Evolutionary conservation across 1,139 yeast species (phyloP), one percentile per base, ranked within the genome.

Genomic region (Debaryomyces fabryi): DNA sequence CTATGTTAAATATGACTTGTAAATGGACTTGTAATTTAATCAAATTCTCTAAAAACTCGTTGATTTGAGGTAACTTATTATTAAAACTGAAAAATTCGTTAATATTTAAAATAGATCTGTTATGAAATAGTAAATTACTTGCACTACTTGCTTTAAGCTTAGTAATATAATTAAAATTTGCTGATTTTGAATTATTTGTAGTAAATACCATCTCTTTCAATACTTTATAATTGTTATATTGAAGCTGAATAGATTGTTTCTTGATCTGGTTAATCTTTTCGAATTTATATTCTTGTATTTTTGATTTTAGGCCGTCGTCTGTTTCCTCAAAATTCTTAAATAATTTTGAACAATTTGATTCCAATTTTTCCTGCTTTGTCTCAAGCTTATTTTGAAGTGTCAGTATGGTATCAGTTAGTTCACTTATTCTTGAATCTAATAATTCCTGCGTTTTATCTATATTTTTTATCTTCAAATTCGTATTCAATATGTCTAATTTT

Each of bases 31-130:
- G 79, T n/a, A 74, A 54, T 12, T 51, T 55, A 16, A 76, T 73
- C 38, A 74, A 49, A 50, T 72, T 68, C 53, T 76, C 81, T 27
- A 76, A 58, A 49, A 72, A 75, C 43, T 68, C 72, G 52, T 76
- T 76, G 29, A 76, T 59, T 4, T 58, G 60, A 6, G 63, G 56
- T 12, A 76, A 52, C 42, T 56, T 64, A 41, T 52, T 55, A 48
- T 65, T 69, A 46, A 65, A 62, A 5, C 58, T 58, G 27, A 71
- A 59, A 49, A 75, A 70, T 21, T 65, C 59, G 3, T 60, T 55
- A 5, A 74, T 51, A 21, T 57, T 59, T 12, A 74, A 55, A 0
- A 74, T 58, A 0, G 72, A 71, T 45, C 67, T 72, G 44, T 59
- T 51, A 52, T 63, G 56, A 52, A 67, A 59, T 33, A 56, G 32